These are phyloP conservation scores for Diaporthe sp. DNA, from an alignment of 2,329 filamentous ascomycete genomes.

Conservation along the genomic window DNA sequence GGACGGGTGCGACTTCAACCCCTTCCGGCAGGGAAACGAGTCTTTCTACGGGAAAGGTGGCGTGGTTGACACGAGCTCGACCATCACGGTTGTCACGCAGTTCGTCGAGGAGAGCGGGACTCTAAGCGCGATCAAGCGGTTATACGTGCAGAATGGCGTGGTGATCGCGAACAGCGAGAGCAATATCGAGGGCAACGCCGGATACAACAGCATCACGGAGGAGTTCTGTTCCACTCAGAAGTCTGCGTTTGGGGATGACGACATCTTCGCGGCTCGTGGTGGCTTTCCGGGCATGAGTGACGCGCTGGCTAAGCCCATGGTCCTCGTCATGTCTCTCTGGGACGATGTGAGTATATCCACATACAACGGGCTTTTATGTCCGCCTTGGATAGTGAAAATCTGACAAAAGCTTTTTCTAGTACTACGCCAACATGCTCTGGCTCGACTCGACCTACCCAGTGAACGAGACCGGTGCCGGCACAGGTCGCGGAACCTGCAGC, in stretches of 20 bases:
- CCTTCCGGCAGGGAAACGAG: slow-evolving; percentile 72
- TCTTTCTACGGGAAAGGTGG: slow-evolving; percentile 72
- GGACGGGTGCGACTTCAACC: slow-evolving; percentile 76
- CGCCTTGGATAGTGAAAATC: not conserved
- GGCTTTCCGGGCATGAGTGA: slow-evolving; percentile 67
- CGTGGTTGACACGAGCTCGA: slow-evolving; percentile 69
- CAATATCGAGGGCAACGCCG: slow-evolving; percentile 47
- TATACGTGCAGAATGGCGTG: slow-evolving; percentile 72
- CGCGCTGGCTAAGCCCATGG: slow-evolving; percentile 69
- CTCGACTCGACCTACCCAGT: slow-evolving; percentile 69
- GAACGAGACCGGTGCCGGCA: slow-evolving; percentile 54
- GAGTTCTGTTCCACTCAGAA: slow-evolving; percentile 70
- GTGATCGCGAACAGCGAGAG: slow-evolving; percentile 64
- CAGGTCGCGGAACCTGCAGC: slow-evolving; percentile 59
- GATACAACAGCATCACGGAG: slow-evolving; percentile 60
- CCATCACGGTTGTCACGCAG: slow-evolving; percentile 74
- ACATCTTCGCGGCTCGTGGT: slow-evolving; percentile 65
- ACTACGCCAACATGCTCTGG: slow-evolving; percentile 74
- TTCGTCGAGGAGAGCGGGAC: slow-evolving; percentile 56
- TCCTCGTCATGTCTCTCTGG: slow-evolving; percentile 73
- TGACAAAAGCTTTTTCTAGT: slow-evolving; percentile 44
- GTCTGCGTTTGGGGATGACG: slow-evolving; percentile 64
- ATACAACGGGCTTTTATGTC: not conserved
- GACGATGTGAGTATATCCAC: slow-evolving; percentile 58
- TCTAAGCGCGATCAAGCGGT: slow-evolving; percentile 67